Evolutionary conservation across 176 grass and related monocot genomes (phyloP).

Genomic region (Puccinellia tenuiflora): DNA sequence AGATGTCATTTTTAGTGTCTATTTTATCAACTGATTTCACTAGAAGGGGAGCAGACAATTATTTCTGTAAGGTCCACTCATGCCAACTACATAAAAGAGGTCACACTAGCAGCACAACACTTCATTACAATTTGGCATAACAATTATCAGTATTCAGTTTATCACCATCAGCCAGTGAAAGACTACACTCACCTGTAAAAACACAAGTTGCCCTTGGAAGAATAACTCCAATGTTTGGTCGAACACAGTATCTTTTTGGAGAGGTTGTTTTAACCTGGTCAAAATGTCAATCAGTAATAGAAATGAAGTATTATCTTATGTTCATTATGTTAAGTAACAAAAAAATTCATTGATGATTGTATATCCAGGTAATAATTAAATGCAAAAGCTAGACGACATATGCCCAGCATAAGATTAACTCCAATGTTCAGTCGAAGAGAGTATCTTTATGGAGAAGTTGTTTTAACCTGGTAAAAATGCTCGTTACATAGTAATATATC

Average conservation of each 20-base stretch:
- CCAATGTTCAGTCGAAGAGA: background rate
- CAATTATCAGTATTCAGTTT: background rate
- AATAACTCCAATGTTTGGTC: slow-evolving; percentile 76
- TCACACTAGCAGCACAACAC: background rate
- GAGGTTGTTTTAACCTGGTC: slow-evolving; percentile 84
- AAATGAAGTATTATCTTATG: background rate
- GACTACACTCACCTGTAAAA: slow-evolving; percentile 49
- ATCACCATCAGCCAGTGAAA: slow-evolving; percentile 14
- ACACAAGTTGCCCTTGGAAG: slow-evolving; percentile 53
- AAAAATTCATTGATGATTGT: background rate
- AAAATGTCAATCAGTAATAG: background rate
- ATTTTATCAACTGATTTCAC: background rate
- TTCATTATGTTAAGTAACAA: background rate
- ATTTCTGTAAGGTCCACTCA: background rate
- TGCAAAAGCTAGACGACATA: background rate
- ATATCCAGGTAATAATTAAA: background rate
- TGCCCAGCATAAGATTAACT: background rate
- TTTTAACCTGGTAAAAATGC: background rate
- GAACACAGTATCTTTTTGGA: slow-evolving; percentile 78
- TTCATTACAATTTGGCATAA: background rate
- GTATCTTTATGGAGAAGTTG: background rate
- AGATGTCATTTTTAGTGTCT: background rate
- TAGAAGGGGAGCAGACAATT: background rate
- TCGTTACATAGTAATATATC: background rate
- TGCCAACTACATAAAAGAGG: background rate